Base-by-base conservation (phyloP, 1,139 yeast species). In the Scheffersomyces illinoinensis region DNA sequence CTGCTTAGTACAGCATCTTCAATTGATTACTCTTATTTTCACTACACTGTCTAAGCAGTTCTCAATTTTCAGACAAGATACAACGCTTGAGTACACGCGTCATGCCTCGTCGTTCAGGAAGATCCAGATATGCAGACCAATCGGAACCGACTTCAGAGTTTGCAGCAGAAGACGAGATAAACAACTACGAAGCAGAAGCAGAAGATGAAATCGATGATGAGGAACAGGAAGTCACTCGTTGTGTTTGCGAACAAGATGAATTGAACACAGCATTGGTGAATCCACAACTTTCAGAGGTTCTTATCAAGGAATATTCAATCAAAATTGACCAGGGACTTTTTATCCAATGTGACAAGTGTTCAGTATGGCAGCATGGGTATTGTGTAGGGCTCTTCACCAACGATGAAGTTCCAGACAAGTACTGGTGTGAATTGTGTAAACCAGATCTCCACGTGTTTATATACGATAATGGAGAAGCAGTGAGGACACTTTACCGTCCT, bases 291-390 rank as follows among this genome's bases (percentile, higher is more conserved):
- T 84, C 55, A 74, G 82, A 62, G 0, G 62, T 79, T 23, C 84
- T 87, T 58, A 81, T 76, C 51, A 71, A 76, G 20, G 87, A 84
- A 59, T 83, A 80, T 63, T 85, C 85, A 54, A 89, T 91, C 56
- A 84, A 89, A 57, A 90, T 89, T 59, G 89, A 89, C 62, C 87
- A 88, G 60, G 96, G 96, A 3, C 82, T 90, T 56, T 91, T 89
- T 73, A 90, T 91, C 66, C 96, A 90, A 74, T 95, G 99, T 80
- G 98, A 95, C 67, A 82, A 84, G 62, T 95, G 99, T 76, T 87
- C 92, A 26, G 97, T 89, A 12, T 95, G 98, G 99, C 98, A 95
- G 74, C 99, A 95, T 72, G 98, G 98, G 3, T 93, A 82, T 74
- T 95, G 99, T 77, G 98, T 95, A 51, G 97, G 97, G 0, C 83